Conservation (phyloP, 192 early-diverging fungal genomes). For the Endogone sp. region DNA sequence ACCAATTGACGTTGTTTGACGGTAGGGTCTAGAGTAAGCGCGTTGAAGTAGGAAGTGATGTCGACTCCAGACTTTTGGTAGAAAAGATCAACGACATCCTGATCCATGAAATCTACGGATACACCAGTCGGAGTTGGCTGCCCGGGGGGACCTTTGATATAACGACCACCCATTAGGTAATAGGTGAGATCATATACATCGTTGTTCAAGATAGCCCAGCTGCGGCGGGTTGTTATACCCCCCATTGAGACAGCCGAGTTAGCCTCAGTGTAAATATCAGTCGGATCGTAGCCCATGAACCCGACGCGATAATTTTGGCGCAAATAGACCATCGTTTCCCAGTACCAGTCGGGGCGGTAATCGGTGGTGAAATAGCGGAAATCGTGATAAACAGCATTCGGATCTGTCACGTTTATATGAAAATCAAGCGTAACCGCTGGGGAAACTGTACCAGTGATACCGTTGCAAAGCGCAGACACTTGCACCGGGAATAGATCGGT, state of each 20-base stretch:
- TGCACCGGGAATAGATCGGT: constrained; percentile 70
- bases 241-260: constrained; percentile 18
- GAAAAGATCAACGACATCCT: constrained; percentile 58
- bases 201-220: constrained; percentile 62
- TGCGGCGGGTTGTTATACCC: constrained; percentile 29
- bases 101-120: constrained; percentile 56
- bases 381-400: constrained; percentile 63
- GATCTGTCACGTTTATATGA: constrained; percentile 40
- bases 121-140: constrained; percentile 31
- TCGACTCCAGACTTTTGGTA: constrained; percentile 59
- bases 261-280: constrained; percentile 51
- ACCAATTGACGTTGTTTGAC: constrained; percentile 48
- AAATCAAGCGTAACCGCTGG: constrained; percentile 40
- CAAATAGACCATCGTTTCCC: constrained; percentile 55
- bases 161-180: constrained; percentile 56
- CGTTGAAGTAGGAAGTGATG: constrained; percentile 57
- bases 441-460: constrained; percentile 49
- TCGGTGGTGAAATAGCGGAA: constrained; percentile 61
- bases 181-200: constrained; percentile 70
- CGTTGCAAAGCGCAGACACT: constrained; percentile 60
- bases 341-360: constrained; percentile 66
- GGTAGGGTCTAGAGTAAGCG: constrained; percentile 39
- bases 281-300: constrained; percentile 57
- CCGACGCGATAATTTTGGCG: constrained; percentile 63
- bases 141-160: constrained; percentile 36